phyloP scores from a whole-genome alignment of 2,329 filamentous ascomycete species.

The Fusarium newnesense region DNA sequence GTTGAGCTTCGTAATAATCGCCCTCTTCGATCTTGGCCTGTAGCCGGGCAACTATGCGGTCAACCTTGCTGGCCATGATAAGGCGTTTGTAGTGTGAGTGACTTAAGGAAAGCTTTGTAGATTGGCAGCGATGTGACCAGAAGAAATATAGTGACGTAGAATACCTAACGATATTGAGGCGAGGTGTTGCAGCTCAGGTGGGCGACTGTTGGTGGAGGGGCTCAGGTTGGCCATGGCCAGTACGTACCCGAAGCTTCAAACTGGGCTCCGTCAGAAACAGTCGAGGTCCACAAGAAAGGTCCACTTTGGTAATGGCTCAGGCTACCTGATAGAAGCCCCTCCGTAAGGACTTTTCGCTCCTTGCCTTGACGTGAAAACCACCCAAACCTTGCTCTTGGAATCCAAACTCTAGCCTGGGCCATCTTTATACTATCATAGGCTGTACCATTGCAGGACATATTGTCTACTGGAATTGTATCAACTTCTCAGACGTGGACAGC shows the following conservation, averaged over 20 bases:
- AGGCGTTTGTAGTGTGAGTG: neutral
- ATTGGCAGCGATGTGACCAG: neutral
- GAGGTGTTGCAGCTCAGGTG: slow-evolving; percentile 20
- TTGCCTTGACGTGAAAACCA: neutral
- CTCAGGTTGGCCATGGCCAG: slow-evolving; percentile 23
- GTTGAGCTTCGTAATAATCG: slow-evolving; percentile 97
- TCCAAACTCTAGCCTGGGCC: neutral
- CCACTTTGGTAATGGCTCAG: slow-evolving; percentile 17
- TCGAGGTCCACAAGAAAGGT: neutral
- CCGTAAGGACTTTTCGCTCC: neutral
- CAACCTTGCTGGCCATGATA: slow-evolving; percentile 54
- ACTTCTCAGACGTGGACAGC: neutral
- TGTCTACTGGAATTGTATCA: neutral
- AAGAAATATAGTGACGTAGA: slow-evolving; percentile 31
- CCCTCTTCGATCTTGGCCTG: slow-evolving; percentile 90
- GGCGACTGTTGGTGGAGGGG: slow-evolving; percentile 33
- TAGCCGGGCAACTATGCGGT: slow-evolving; percentile 70
- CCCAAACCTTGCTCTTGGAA: neutral
- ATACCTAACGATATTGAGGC: slow-evolving; percentile 22
- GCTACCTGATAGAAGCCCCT: neutral
- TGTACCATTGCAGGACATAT: neutral
- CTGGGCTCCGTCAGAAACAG: neutral
- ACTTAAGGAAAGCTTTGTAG: neutral
- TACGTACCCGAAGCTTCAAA: slow-evolving; percentile 27
- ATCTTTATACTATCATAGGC: no score